phyloP scores from a whole-genome alignment of 139 green algal genomes.

The Asterochloris sp. region DNA sequence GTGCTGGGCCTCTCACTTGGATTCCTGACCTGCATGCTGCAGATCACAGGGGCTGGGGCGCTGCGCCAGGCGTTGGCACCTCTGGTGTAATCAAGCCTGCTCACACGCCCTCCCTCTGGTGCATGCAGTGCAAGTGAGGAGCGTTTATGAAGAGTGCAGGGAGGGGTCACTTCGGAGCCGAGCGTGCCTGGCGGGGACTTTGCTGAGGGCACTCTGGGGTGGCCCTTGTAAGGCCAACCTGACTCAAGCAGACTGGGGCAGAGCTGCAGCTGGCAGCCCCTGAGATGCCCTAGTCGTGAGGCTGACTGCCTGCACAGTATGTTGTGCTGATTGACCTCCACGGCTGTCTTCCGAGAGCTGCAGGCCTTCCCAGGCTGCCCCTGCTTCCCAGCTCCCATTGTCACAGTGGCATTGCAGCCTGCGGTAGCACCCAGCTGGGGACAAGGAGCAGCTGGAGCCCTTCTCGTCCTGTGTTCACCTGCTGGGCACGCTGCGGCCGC shows the following conservation, averaged over 20 bases:
- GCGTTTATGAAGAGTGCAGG: no score
- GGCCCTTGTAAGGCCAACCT: no score
- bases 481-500: constrained; percentile 30
- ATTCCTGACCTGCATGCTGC: background rate
- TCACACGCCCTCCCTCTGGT: background rate
- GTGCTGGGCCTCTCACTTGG: background rate
- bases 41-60: background rate
- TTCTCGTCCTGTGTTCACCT: background rate
- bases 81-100: background rate
- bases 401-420: background rate
- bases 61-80: background rate
- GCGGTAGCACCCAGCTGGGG: background rate
- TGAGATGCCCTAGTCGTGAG: no score
- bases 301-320: background rate
- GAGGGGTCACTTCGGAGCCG: no score
- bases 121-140: background rate
- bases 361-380: background rate
- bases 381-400: background rate
- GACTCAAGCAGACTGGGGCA: no score
- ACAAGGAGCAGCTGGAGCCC: no score
- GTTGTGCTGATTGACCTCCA: background rate
- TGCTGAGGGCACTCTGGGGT: no score
- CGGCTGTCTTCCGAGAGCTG: background rate
- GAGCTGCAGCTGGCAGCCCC: no score
- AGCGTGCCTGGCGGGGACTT: no score